Conservation (phyloP, 2,329 filamentous ascomycete genomes). For the Fusarium sp. region DNA sequence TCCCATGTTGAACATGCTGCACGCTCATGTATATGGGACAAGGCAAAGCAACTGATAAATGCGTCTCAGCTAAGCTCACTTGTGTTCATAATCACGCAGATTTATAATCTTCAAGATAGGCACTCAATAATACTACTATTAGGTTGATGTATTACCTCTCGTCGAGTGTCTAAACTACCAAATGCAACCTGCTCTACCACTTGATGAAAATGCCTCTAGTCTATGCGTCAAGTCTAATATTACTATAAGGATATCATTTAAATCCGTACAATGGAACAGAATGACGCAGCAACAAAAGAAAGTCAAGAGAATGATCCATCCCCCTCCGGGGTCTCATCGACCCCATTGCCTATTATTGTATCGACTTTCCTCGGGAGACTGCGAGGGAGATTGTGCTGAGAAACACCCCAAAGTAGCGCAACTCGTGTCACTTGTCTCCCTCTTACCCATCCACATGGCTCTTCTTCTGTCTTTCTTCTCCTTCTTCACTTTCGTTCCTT, state of each 20-base stretch:
- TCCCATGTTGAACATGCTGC: not conserved
- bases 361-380: not conserved
- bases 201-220: not conserved
- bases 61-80: not conserved
- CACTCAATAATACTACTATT: not conserved
- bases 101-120: not conserved
- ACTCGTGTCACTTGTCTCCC: not conserved
- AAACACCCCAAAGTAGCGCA: not conserved
- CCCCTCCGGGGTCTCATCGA: not conserved
- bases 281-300: not conserved
- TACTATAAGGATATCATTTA: not conserved
- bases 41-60: not conserved
- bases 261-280: not conserved
- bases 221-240: not conserved
- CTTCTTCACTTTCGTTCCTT: constrained; percentile 11
- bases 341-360: not conserved
- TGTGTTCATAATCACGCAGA: not conserved
- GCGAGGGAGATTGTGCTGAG: not conserved
- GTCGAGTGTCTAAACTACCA: not conserved
- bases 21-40: not conserved
- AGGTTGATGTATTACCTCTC: not conserved
- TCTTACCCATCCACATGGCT: constrained; percentile 19
- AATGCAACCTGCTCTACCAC: not conserved
- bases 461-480: constrained; percentile 26
- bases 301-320: not conserved